Evolutionary conservation across 169 alveolate species (phyloP), one percentile per base, ranked within the genome.

Genomic region (Cryptosporidium sp.): DNA sequence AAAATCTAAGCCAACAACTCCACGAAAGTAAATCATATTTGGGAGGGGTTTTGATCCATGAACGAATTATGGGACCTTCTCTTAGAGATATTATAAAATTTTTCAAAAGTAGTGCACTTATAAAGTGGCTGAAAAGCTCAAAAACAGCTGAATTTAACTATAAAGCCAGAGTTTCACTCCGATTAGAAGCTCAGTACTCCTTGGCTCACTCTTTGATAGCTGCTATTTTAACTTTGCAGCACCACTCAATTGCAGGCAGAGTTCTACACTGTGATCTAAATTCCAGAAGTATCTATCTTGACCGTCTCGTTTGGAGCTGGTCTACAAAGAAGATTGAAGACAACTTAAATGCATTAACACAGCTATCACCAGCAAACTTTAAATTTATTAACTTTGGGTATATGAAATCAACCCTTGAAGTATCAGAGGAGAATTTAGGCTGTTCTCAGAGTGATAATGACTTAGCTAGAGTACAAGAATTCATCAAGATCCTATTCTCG

Each of bases 241-340:
- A 80, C 50, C 89, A 80, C 51, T 80, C 89, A n/a, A 39, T 65
- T 62, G 89, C 89, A 41, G 89, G 89, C 0, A 59, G 89, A 43
- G 23, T 80, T 43, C 39, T 80, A 31, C 89, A 80, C 35, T 80
- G 89, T 39, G 89, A 80, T 37, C 75, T 80, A 18, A 80, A 37
- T 23, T 1, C 75, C 21, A 80, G 45, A 62, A 80, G 89, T 62
- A 80, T 80, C 29, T 43, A 80, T 21, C n/a, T 80, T 43, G 89
- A 80, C n/a, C 61, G 89, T 16, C 10, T 80, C 1, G 61, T 65
- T 61, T 80, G 89, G 89, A 65, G 75, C n/a, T 80, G 89, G 89
- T 80, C 89, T 23, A 23, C 73, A 0, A 80, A 37, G 12, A 59
- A 41, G 37, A 18, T 80, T 21, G 89, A 59, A 67, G 89, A 80